Conservation (phyloP, 768 basidiomycete species). For the Collybia sordida region DNA sequence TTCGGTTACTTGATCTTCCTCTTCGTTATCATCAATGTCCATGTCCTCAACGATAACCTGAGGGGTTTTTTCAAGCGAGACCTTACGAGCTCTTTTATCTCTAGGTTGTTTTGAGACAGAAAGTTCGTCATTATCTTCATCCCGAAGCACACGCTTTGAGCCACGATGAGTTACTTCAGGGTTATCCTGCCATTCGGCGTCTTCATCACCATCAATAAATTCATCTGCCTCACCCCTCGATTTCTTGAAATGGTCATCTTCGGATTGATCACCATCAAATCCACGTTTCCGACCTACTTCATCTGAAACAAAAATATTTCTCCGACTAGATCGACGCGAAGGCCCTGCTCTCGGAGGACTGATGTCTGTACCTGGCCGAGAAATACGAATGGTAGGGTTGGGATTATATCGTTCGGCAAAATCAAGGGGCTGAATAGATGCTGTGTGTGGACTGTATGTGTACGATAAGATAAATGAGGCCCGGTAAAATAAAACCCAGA, state of each 20-base stretch:
- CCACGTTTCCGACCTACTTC: conserved; percentile 39
- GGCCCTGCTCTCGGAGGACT: conserved; percentile 18
- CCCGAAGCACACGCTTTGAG: conserved; percentile 48
- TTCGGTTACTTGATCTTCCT: conserved; percentile 41
- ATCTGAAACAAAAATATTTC: conserved; percentile 25
- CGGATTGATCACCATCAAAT: conserved; percentile 39
- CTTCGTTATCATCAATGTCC: conserved; percentile 47
- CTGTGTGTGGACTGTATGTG: not conserved
- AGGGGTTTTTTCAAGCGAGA: conserved; percentile 41
- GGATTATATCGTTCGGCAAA: conserved; percentile 39
- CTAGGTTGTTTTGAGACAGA: conserved; percentile 31
- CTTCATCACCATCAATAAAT: conserved; percentile 47
- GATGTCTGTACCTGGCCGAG: conserved; percentile 13
- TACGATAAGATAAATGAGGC: no score
- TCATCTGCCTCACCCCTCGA: conserved; percentile 51
- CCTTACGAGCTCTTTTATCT: conserved; percentile 59
- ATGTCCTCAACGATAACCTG: conserved; percentile 39
- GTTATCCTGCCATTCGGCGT: conserved; percentile 36
- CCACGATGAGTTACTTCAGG: conserved; percentile 34
- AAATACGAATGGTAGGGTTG: conserved; percentile 19
- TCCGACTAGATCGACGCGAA: conserved; percentile 30
- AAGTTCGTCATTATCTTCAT: conserved; percentile 42
- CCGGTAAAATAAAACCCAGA: not conserved
- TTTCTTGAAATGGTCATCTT: conserved; percentile 50
- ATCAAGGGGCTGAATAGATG: conserved; percentile 21